These are phyloP conservation scores for Monosporascus ibericus DNA, from an alignment of 2,329 filamentous ascomycete species.

Conservation along the genomic window DNA sequence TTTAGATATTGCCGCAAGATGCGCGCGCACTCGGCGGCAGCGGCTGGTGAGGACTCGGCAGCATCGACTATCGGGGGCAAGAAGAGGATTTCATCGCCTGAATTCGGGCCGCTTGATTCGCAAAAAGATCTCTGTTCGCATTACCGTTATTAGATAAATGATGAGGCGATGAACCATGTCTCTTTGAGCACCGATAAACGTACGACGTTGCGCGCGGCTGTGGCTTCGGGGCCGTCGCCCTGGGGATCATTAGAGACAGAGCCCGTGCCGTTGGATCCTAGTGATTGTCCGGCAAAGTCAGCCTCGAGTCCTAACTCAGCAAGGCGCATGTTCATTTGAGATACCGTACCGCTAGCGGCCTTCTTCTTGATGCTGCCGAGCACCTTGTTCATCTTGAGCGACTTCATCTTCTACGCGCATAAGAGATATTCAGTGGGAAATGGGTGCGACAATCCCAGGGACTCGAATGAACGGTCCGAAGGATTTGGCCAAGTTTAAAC, in stretches of 20 bases:
- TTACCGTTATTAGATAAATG: constrained; percentile 11
- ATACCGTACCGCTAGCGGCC: constrained; percentile 25
- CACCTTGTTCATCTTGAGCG: constrained; percentile 51
- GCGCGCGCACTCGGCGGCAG: constrained; percentile 74
- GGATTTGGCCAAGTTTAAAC: too few relatives aligned
- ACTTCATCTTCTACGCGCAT: constrained; percentile 30
- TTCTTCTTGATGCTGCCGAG: constrained; percentile 48
- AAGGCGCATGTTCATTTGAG: neutral
- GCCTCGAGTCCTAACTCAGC: constrained; percentile 2
- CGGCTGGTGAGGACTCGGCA: constrained; percentile 84
- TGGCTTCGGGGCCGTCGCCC: constrained; percentile 60
- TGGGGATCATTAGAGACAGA: constrained; percentile 21
- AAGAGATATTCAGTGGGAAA: neutral
- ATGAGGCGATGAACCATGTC: constrained; percentile 1
- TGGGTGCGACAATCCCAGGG: too few relatives aligned
- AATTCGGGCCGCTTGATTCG: constrained; percentile 59
- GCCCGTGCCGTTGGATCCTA: neutral
- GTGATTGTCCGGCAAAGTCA: neutral
- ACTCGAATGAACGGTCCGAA: too few relatives aligned
- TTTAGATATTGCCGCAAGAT: constrained; percentile 78
- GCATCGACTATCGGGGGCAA: constrained; percentile 91
- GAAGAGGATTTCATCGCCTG: constrained; percentile 84
- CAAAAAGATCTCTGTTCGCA: constrained; percentile 66
- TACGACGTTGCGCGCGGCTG: constrained; percentile 61
- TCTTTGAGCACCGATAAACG: constrained; percentile 29